Base-by-base conservation (phyloP, 2,329 filamentous ascomycete genomes). In the Penicillium sumatraense region DNA sequence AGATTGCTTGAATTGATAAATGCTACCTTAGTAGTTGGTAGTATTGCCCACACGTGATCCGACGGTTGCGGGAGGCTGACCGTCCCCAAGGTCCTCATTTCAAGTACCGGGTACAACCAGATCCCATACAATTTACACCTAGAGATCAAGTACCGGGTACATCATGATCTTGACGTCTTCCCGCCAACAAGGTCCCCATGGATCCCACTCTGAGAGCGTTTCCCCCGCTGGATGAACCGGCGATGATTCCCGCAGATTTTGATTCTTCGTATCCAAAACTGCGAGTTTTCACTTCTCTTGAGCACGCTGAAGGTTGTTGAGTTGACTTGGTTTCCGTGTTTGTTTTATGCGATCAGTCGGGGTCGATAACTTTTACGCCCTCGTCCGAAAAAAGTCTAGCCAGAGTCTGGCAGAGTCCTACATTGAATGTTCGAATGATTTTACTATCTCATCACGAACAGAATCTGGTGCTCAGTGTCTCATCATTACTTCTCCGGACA, bases 61-160 rank as follows among this genome's bases (percentile, higher is more conserved):
- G 49, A 53, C 51, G 59, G 49, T 13, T 56, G 18, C 59, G 59
- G 53, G 29, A 49, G 49, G 54, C 52, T 57, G 54, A 57, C 41
- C 50, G 62, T 64, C 61, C 68, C 56, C 70, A 73, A 71, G 70
- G 70, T 73, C 63, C 70, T 64, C 69, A 64, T 31, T 8, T 46
- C 26, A 49, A 13, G 62, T 66, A 64, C 41, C 36, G 0, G 49
- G 31, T 66, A 66, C 63, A n/a, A n/a, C 26, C 53, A 2, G 2
- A 1, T 9, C 8, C 29, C 49, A 7, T 9, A 14, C 11, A 14
- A 7, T 29, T 10, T 40, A 26, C 29, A 13, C 3, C 8, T 13
- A 1, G 0, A 2, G 0, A 16, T 5, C 3, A 62, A 31, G 63
- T 66, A 66, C 48, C 56, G 0, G 9, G 23, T 66, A 66, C 63